phyloP scores from a whole-genome alignment of 345 rosid species.

The Gynandropsis gynandra region DNA sequence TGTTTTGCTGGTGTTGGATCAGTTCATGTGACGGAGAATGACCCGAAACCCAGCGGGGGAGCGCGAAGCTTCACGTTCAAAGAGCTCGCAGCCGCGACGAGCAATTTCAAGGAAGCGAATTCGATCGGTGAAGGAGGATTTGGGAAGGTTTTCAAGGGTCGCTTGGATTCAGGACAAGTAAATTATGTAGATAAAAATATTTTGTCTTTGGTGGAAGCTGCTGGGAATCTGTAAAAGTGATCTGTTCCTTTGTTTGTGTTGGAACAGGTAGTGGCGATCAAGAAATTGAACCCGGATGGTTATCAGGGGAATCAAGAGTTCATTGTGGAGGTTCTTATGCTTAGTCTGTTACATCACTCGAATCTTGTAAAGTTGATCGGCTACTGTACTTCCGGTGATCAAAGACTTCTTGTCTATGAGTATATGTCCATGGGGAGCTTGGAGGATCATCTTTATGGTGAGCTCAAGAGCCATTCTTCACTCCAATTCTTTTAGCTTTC shows the following conservation, averaged over 20 bases:
- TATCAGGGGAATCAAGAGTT: conserved; percentile 88
- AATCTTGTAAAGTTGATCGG: conserved; percentile 88
- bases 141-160: conserved; percentile 88
- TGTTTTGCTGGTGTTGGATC: conserved; percentile 9
- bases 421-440: conserved; percentile 93
- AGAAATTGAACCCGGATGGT: conserved; percentile 83
- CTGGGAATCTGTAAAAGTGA: background rate
- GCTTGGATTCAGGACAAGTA: conserved; percentile 71
- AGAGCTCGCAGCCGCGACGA: conserved; percentile 67
- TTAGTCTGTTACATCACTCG: conserved; percentile 79
- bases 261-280: conserved; percentile 81
- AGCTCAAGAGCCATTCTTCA: conserved; percentile 20
- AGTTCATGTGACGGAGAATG: conserved; percentile 35
- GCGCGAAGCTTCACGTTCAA: conserved; percentile 80
- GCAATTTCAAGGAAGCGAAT: conserved; percentile 66
- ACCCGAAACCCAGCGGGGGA: conserved; percentile 34
- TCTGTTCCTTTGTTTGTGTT: conserved; percentile 18
- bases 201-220: background rate
- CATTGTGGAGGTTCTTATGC: conserved; percentile 94
- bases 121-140: conserved; percentile 96
- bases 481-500: background rate
- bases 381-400: conserved; percentile 92
- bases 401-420: conserved; percentile 88
- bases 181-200: too few relatives aligned
- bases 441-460: conserved; percentile 95